Conservation (phyloP, 73 alveolate species). For the Symbiodinium pilosum region DNA sequence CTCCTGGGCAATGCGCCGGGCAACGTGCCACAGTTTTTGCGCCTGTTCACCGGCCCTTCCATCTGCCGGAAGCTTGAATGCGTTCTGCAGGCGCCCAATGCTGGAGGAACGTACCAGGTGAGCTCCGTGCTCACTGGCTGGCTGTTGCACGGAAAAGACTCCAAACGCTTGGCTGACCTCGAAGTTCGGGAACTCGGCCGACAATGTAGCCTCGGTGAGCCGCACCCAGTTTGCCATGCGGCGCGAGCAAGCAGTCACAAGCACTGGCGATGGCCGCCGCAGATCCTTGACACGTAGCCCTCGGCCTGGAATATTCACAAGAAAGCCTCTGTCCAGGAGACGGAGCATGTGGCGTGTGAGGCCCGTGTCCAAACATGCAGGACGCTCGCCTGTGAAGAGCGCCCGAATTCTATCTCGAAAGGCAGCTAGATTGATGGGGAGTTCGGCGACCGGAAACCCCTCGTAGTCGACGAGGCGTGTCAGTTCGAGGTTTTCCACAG, state of each 20-base stretch:
- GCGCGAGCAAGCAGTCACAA: not conserved
- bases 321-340: not conserved
- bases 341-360: not conserved
- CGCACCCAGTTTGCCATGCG: conserved; percentile 20
- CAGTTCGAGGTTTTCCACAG: conserved; percentile 11
- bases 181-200: conserved; percentile 19
- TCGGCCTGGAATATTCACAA: not conserved
- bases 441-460: conserved; percentile 20
- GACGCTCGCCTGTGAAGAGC: not conserved
- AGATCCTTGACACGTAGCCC: not conserved
- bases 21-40: not conserved
- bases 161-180: not conserved
- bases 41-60: not conserved
- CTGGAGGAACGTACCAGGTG: too few relatives aligned
- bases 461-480: not conserved
- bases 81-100: too few relatives aligned
- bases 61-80: too few relatives aligned
- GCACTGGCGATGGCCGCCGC: not conserved
- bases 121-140: too few relatives aligned
- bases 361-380: not conserved
- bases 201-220: not conserved
- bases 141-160: too few relatives aligned
- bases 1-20: not conserved
- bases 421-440: not conserved
- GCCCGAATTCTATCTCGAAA: not conserved